Percentiles rank a stretch among this genome's conserved stretches.
These are phyloP conservation scores for Amanita thiersii DNA, from an alignment of 768 basidiomycete species.

Conservation along the genomic window DNA sequence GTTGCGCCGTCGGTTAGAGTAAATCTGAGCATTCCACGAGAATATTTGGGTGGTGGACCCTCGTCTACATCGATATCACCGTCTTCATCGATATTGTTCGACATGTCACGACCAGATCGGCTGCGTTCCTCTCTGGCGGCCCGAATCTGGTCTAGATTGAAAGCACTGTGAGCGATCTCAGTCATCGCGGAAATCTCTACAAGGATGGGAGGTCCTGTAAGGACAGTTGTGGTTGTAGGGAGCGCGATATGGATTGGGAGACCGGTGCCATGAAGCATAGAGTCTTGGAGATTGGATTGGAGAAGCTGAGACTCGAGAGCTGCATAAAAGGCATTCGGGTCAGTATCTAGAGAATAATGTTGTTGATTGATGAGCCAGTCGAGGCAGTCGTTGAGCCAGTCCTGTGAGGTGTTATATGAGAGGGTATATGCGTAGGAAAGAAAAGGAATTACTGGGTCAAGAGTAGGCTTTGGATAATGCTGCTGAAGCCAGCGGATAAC, in stretches of 20 bases:
- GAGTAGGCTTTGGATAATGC: constrained; percentile 49
- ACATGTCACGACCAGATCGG: constrained; percentile 37
- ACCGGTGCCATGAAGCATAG: constrained; percentile 64
- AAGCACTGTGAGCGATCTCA: constrained; percentile 81
- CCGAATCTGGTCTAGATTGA: constrained; percentile 64
- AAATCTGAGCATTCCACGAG: constrained; percentile 70
- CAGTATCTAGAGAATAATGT: constrained; percentile 33
- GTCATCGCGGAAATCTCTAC: constrained; percentile 74
- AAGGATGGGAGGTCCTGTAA: constrained; percentile 44
- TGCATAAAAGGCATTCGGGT: constrained; percentile 44
- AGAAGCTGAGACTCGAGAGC: constrained; percentile 61
- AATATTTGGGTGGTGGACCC: constrained; percentile 76
- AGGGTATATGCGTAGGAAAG: constrained; percentile 1
- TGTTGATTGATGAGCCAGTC: constrained; percentile 49
- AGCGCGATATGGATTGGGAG: constrained; percentile 39
- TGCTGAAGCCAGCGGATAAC: constrained; percentile 46
- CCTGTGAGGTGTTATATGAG: constrained; percentile 28
- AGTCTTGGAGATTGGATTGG: constrained; percentile 64
- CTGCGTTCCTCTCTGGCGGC: constrained; percentile 57
- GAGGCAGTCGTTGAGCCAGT: constrained; percentile 72
- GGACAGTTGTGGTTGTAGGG: constrained; percentile 22
- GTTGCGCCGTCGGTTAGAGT: constrained; percentile 73
- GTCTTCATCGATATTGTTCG: constrained; percentile 38
- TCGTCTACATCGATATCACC: constrained; percentile 57
- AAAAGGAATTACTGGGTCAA: constrained; percentile 46